phyloP scores from a whole-genome alignment of 2,329 filamentous ascomycete genomes.

The Niveomyces coronatus region DNA sequence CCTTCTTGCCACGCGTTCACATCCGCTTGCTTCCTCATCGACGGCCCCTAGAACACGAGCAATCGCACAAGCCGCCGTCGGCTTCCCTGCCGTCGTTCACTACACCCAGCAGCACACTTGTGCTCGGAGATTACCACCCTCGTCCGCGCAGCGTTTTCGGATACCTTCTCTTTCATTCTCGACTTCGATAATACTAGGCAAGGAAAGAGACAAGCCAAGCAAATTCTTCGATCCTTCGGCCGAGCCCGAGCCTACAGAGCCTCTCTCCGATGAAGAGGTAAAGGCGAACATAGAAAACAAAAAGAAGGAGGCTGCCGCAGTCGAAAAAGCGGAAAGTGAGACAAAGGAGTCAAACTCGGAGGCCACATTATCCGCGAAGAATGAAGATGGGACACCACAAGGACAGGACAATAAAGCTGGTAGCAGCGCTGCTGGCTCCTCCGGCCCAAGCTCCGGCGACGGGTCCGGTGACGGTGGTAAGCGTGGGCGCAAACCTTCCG shows the following conservation, averaged over 20 bases:
- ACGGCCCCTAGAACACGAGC: constrained; percentile 10
- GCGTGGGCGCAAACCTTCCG: constrained; percentile 61
- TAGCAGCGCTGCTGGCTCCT: constrained; percentile 34
- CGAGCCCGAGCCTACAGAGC: constrained; percentile 30
- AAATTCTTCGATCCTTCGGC: constrained; percentile 39
- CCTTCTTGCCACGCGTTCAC: constrained; percentile 26
- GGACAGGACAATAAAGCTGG: constrained; percentile 42
- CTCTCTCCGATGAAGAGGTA: constrained; percentile 42
- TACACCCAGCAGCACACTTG: constrained; percentile 19
- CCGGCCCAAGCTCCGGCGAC: constrained; percentile 34
- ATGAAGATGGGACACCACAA: constrained; percentile 24
- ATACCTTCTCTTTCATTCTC: constrained; percentile 25
- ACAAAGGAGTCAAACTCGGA: constrained; percentile 33
- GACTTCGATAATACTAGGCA: constrained; percentile 23
- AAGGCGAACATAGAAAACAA: constrained; percentile 40
- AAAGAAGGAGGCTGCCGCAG: constrained; percentile 26
- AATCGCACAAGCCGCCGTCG: constrained; percentile 18
- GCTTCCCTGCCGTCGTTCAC: constrained; percentile 18
- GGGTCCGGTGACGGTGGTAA: constrained; percentile 50
- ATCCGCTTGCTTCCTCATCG: constrained; percentile 16
- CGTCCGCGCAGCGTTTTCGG: constrained; percentile 16
- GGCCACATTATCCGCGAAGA: constrained; percentile 34
- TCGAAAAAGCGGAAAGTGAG: constrained; percentile 36
- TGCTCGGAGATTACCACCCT: constrained; percentile 21
- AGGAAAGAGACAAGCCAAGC: constrained; percentile 31